A percentile compares a stretch with the other conserved stretches of the same genome.
Conservation (phyloP, 441 rosid species). For the Pelargonium australe region DNA sequence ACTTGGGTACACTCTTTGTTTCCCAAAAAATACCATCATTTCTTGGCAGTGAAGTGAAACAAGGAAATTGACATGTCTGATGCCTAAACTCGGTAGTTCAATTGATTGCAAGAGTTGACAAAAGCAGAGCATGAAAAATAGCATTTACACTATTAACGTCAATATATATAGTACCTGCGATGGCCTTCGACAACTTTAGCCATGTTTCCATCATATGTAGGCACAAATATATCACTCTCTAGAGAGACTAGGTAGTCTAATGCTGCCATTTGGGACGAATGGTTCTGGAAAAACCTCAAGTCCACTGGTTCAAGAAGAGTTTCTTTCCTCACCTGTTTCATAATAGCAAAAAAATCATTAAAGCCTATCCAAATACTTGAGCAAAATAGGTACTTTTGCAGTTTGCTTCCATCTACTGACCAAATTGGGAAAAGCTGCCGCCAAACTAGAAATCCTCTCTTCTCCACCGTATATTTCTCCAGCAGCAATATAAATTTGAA, state of each 20-base stretch:
- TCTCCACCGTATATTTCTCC: constrained; percentile 68
- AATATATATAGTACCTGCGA: constrained; percentile 38
- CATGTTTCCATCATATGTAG: constrained; percentile 73
- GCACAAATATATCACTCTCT: constrained; percentile 67
- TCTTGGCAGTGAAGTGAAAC: no score
- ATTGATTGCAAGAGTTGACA: no score
- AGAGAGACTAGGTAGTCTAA: constrained; percentile 61
- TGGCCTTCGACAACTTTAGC: constrained; percentile 80
- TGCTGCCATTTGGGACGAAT: constrained; percentile 81
- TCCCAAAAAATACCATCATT: no score
- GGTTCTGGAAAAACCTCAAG: constrained; percentile 52
- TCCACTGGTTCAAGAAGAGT: constrained; percentile 46
- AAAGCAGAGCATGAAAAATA: not conserved
- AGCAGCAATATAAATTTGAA: constrained; percentile 68
- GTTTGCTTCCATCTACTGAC: constrained; percentile 32
- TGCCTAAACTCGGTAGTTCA: no score
- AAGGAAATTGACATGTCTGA: no score
- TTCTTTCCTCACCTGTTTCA: constrained; percentile 59
- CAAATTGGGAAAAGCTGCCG: not conserved
- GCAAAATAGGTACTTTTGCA: not conserved
- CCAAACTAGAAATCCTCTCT: constrained; percentile 27
- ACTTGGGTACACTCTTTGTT: no score
- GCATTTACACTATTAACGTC: not conserved
- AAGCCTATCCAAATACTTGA: no score
- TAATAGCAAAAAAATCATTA: not conserved